Evolutionary conservation across 2,329 filamentous ascomycete genomes (phyloP).

Genomic region (Chrysoporthe deuterocubensis): DNA sequence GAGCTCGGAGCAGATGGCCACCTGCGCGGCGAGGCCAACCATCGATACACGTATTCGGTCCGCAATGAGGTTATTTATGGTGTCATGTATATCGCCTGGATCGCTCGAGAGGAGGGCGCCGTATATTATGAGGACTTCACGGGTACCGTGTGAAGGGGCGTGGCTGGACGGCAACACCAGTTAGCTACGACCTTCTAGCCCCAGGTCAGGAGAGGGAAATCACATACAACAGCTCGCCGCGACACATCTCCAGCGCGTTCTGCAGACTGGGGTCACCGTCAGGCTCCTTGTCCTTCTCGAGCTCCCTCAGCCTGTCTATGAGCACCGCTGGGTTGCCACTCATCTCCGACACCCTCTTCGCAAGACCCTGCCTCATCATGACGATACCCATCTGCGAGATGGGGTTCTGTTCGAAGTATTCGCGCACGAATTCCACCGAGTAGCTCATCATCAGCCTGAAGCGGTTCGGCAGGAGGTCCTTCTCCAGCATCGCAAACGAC

Average conservation of each 20-base stretch:
- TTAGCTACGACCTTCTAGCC: conserved; percentile 25
- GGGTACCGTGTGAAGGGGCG: conserved; percentile 88
- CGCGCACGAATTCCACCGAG: conserved; percentile 83
- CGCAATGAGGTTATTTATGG: conserved; percentile 75
- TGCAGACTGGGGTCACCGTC: conserved; percentile 82
- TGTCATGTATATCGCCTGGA: conserved; percentile 93
- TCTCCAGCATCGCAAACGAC: conserved; percentile 91
- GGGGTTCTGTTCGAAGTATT: conserved; percentile 98
- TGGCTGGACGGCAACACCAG: conserved; percentile 57
- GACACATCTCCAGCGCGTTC: conserved; percentile 94
- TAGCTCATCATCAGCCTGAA: conserved; percentile 83
- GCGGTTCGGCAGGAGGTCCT: conserved; percentile 87
- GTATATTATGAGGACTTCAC: conserved; percentile 90
- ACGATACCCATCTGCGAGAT: conserved; percentile 94
- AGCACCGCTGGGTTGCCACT: conserved; percentile 91
- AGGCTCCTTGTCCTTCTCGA: conserved; percentile 68
- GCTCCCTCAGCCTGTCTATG: conserved; percentile 71
- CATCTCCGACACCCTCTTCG: conserved; percentile 84
- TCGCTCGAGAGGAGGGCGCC: conserved; percentile 90
- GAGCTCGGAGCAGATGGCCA: conserved; percentile 90
- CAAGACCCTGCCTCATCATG: conserved; percentile 91
- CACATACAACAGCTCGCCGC: conserved; percentile 81
- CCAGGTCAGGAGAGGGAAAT: background rate
- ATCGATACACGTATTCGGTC: conserved; percentile 88
- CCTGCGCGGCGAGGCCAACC: conserved; percentile 87